These are phyloP conservation scores for Monosporozyma servazzii DNA, from an alignment of 805 yeast genomes.

Conservation along the genomic window DNA sequence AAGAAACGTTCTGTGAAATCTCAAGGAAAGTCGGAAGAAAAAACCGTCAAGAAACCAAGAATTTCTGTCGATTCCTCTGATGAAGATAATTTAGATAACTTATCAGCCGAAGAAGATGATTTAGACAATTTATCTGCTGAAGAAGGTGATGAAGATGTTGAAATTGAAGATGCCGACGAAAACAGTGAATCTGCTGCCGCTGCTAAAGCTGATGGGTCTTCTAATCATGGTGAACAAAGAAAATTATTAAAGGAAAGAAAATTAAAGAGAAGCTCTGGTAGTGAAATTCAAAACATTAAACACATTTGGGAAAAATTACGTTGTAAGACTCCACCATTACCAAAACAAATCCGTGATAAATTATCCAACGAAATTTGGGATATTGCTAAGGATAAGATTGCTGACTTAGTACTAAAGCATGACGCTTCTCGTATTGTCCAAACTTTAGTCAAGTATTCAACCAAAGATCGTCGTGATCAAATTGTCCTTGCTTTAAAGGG, in stretches of 20 bases:
- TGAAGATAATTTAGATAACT: conserved; percentile 14
- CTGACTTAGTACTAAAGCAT: conserved; percentile 85
- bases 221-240: conserved; percentile 72
- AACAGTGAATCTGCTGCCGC: conserved; percentile 24
- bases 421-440: conserved; percentile 96
- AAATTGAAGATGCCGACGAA: conserved; percentile 27
- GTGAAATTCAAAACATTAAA: conserved; percentile 76
- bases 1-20: conserved; percentile 11
- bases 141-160: conserved; percentile 7
- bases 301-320: conserved; percentile 85
- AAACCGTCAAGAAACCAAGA: conserved; percentile 25
- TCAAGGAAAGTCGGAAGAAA: conserved; percentile 3
- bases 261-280: conserved; percentile 78
- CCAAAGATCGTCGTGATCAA: conserved; percentile 66
- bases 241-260: conserved; percentile 73
- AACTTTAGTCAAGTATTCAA: conserved; percentile 78
- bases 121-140: conserved; percentile 1
- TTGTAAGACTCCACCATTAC: conserved; percentile 72
- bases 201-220: conserved; percentile 27
- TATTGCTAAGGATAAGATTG: conserved; percentile 62
- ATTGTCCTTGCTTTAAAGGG: conserved; percentile 66
- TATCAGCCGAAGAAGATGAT: conserved; percentile 3
- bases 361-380: conserved; percentile 80
- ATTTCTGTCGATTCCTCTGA: conserved; percentile 29
- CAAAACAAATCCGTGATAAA: conserved; percentile 66